Evolutionary conservation across 768 basidiomycete genomes (phyloP), one percentile per base, ranked within the genome.

Genomic region (Chalciporus sphaerocephalus): DNA sequence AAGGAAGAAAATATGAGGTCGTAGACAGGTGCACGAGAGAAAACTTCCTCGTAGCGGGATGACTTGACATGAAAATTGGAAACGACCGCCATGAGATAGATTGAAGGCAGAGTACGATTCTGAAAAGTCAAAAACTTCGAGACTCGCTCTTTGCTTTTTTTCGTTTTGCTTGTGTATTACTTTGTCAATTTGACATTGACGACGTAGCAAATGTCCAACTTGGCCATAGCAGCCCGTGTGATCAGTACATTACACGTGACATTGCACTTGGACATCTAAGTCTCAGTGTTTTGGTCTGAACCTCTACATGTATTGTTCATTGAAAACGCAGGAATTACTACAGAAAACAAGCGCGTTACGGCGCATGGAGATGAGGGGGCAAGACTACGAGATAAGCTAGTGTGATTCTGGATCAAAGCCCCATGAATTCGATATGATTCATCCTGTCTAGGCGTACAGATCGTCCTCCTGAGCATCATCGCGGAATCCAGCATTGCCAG

Each of bases 381-480:
- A 15, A 15, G 35, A 27, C 24, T 42, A 30, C 30, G 23, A 35
- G 23, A 18, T 17, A 37, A 40, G 38, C 16, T 30, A 32, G 15
- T 32, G 30, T 27, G 27, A 12, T 4, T 27, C 13, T 9, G 27
- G 9, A 12, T 27, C 27, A 12, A 12, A 27, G 27, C 30, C 30
- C 13, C 15, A 34, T 25, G 32, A 40, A 23, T 28, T 36, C 22
- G 11, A 33, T 35, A n/a, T 2, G 6, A 12, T 20, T 28, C 4
- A 11, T 10, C 16, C 18, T 18, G 27, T 39, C 40, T 65, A 95
- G 50, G 92, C 91, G 61, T 96, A 96, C 65, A 96, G 64, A 63
- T 95, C 93, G 53, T 96, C 93, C 58, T 95, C 93, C 46, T 80
- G 83, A 8, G 81, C 72, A 53, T 96, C 92, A 49, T 94, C 91